phyloP scores from a whole-genome alignment of 2,329 filamentous ascomycete species.

The Tolypocladium inflatum region DNA sequence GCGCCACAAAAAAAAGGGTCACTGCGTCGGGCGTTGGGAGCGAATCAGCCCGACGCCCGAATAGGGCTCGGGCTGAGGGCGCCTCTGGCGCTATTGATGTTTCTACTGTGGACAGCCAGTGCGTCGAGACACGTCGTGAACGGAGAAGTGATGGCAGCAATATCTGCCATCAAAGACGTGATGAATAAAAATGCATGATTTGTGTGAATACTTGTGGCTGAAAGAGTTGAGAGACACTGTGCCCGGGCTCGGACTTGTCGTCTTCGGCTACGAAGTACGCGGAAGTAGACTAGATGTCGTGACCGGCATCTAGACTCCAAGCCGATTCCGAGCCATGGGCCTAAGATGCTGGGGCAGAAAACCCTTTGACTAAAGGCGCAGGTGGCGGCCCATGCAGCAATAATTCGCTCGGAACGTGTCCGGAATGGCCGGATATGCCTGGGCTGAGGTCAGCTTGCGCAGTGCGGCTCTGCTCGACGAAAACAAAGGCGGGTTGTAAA shows the following conservation, averaged over 20 bases:
- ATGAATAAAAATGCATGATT: neutral
- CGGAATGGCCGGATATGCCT: neutral
- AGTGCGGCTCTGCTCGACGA: neutral
- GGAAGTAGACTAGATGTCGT: neutral
- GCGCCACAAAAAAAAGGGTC: neutral
- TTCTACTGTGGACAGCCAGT: neutral
- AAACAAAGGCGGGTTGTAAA: neutral
- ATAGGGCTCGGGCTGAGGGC: neutral
- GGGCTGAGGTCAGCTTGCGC: neutral
- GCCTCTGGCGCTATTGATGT: neutral
- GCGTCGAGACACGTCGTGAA: neutral
- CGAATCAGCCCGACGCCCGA: neutral
- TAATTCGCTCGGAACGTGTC: neutral
- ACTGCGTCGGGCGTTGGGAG: neutral
- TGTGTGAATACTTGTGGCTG: neutral
- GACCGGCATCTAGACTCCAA: neutral
- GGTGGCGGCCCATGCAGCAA: neutral
- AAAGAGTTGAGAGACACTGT: neutral
- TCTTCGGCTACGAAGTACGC: neutral
- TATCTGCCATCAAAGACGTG: neutral
- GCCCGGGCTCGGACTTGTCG: neutral
- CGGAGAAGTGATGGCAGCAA: neutral
- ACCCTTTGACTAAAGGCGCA: neutral
- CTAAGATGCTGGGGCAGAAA: neutral
- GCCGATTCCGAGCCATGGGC: neutral